Conservation (phyloP, 345 rosid species). For the Schrenkiella parvula region DNA sequence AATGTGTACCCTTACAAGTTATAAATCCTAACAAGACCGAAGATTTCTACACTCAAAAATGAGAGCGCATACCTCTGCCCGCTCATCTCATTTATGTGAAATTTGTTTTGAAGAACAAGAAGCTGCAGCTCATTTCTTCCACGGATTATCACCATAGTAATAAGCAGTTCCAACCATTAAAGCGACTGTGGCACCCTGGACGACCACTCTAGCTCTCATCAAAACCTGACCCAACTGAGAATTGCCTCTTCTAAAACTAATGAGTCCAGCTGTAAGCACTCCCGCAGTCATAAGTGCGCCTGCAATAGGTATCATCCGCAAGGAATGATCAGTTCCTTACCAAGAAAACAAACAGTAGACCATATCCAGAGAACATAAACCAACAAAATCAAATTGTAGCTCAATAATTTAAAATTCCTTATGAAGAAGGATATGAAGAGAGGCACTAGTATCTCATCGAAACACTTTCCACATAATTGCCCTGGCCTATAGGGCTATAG, state of each 20-base stretch:
- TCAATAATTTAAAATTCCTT: not conserved
- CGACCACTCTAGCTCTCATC: constrained; percentile 84
- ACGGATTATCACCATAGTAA: constrained; percentile 85
- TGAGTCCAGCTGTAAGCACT: constrained; percentile 93
- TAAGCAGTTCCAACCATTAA: constrained; percentile 87
- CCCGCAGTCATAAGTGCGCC: constrained; percentile 94
- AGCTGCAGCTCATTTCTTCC: constrained; percentile 44
- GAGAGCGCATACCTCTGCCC: constrained; percentile 7
- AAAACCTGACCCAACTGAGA: constrained; percentile 66
- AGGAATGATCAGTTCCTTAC: not conserved
- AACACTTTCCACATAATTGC: not conserved
- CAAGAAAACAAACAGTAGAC: not conserved
- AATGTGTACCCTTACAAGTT: constrained; percentile 18
- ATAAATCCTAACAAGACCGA: not conserved
- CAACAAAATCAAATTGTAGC: not conserved
- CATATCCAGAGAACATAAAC: not conserved
- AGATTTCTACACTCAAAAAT: constrained; percentile 4
- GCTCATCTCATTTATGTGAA: not conserved
- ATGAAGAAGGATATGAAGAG: not conserved
- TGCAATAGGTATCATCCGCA: constrained; percentile 27
- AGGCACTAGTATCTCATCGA: not conserved
- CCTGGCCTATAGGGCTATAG: not conserved
- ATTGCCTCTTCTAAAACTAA: constrained; percentile 76
- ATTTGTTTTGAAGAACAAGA: not conserved
- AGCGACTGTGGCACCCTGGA: constrained; percentile 83